phyloP scores from a whole-genome alignment of 495 filamentous ascomycete species.

The Aspergillus homomorphus region DNA sequence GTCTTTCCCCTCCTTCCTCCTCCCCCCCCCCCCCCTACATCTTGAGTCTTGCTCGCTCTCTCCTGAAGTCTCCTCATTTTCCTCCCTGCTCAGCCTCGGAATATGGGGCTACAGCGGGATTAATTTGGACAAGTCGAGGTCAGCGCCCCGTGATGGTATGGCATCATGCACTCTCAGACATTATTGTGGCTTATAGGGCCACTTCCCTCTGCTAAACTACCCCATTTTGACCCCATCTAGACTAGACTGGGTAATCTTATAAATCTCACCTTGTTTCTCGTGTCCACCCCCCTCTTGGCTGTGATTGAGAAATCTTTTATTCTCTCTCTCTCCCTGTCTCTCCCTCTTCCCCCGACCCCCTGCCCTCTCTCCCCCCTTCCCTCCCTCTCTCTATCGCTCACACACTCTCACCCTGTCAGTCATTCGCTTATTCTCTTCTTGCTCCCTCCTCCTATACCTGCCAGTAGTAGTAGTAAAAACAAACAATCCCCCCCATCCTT shows the following conservation, averaged over 20 bases:
- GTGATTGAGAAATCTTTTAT: background rate
- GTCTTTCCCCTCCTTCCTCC: too few species aligned
- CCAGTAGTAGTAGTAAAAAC: background rate
- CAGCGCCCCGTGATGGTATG: background rate
- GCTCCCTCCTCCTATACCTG: background rate
- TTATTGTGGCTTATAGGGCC: background rate
- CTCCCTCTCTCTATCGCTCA: background rate
- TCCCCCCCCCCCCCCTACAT: too few species aligned
- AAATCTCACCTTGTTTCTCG: background rate
- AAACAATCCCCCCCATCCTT: background rate
- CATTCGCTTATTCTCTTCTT: background rate
- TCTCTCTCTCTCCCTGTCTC: background rate
- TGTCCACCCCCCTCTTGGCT: too few species aligned
- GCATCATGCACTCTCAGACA: background rate
- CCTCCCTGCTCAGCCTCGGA: background rate
- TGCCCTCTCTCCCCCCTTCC: background rate
- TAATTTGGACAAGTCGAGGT: background rate
- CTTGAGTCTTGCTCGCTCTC: too few species aligned
- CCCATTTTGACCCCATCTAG: background rate
- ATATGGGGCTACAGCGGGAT: background rate
- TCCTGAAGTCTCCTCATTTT: too few species aligned
- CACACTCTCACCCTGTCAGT: background rate
- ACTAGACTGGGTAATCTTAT: background rate
- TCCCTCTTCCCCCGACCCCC: background rate
- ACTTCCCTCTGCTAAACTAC: background rate